Base-by-base conservation (phyloP, 1,284 basidiomycete species). In the Ustilago sp. region DNA sequence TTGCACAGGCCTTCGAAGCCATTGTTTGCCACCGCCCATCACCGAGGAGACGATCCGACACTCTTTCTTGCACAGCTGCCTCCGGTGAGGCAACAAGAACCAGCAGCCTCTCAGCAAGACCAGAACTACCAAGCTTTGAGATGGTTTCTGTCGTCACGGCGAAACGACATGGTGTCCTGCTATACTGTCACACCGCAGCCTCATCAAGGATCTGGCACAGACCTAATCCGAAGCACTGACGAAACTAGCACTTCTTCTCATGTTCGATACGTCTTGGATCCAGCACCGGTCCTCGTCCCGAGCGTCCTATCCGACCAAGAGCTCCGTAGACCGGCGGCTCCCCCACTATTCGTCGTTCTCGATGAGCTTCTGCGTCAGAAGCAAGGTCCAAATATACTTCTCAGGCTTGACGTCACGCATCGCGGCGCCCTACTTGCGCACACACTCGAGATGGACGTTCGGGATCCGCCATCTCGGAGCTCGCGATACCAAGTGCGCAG, bases 21-120 rank as follows among this genome's bases (percentile, higher is more conserved):
- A 8, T 51, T 76, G 9, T 76, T 71, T 28, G 45, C 64, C 9
- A 63, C 45, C n/a, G 50, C 60, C 3, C 74, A 76, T 38, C 56
- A 72, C 53, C 74, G 74, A n/a, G 74, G 68, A n/a, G 65, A 72
- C 43, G 74, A 76, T n/a, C 59, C 68, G 13, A 68, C 74, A 8
- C 62, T 76, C 17, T 23, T 13, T 3, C 17, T 76, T 0, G 48
- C 50, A 13, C 11, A 51, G 17, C 48, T 66, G 19, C 61, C 61
- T 17, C 19, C n/a, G 11, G 12, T 9, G 8, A 35, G 17, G 35
- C 7, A 39, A n/a, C 51, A 9, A 53, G 35, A 32, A 53, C 15
- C n/a, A 32, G 39, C 13, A 12, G 13, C 39, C 13, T 15, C 11
- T 41, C 39, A 41, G 39, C 39, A 41, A 17, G 39, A 41, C 7